phyloP scores from a whole-genome alignment of 345 rosid species.

The Eucalyptus curtisii region DNA sequence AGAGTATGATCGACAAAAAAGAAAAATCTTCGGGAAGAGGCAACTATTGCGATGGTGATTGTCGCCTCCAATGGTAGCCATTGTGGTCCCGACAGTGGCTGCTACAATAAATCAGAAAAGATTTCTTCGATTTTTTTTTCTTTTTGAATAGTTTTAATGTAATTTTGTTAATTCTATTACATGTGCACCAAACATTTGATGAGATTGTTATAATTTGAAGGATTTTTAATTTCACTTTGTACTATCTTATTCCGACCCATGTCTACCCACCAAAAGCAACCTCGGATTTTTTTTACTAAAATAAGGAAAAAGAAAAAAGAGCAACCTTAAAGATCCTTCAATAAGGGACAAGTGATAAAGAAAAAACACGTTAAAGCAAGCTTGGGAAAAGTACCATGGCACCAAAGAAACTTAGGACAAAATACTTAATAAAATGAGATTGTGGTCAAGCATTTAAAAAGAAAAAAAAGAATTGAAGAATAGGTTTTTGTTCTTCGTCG shows the following conservation, averaged over 20 bases:
- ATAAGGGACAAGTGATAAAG: background rate
- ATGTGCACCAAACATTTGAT: background rate
- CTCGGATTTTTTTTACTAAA: background rate
- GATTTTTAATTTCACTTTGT: background rate
- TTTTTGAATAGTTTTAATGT: background rate
- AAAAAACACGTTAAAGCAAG: background rate
- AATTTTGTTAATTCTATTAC: background rate
- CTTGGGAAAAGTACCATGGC: background rate
- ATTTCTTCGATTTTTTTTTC: fast-evolving
- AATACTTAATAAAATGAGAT: background rate
- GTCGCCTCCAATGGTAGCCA: background rate
- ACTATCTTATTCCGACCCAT: background rate
- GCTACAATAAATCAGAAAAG: background rate
- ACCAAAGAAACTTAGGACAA: background rate
- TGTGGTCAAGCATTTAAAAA: background rate
- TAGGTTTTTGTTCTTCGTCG: no score
- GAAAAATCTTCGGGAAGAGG: background rate
- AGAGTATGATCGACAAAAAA: no score
- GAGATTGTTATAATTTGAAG: background rate
- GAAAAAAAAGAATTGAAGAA: background rate
- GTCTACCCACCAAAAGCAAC: background rate
- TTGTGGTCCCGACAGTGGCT: background rate
- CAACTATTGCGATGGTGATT: background rate
- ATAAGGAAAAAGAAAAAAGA: background rate
- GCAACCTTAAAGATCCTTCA: background rate